Conservation (phyloP, 192 early-diverging fungal species). For the Mortierella claussenii region DNA sequence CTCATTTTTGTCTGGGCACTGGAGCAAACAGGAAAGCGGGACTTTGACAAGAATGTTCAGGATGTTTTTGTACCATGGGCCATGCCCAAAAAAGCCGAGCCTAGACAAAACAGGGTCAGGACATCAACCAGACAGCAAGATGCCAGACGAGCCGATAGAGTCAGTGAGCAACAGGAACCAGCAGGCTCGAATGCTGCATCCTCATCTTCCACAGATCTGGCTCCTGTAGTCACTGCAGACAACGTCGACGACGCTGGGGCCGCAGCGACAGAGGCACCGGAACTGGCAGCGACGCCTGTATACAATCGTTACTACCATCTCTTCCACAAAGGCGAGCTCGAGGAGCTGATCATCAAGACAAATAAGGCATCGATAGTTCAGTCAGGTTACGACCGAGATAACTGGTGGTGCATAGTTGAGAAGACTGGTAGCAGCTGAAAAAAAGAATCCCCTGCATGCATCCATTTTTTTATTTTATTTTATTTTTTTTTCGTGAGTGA, state of each 20-base stretch:
- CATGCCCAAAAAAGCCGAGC: conserved; percentile 63
- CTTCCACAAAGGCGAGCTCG: conserved; percentile 88
- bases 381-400: conserved; percentile 95
- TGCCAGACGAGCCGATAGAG: conserved; percentile 61
- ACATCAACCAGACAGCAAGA: conserved; percentile 35
- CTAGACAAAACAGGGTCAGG: conserved; percentile 30
- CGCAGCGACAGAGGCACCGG: neutral
- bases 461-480: no score
- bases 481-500: neutral
- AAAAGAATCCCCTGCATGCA: no score
- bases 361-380: conserved; percentile 66
- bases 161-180: conserved; percentile 1
- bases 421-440: no score
- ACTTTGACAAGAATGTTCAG: conserved; percentile 81
- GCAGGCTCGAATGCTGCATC: neutral
- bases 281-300: conserved; percentile 13
- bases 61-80: conserved; percentile 97
- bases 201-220: neutral
- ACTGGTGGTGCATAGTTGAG: conserved; percentile 88
- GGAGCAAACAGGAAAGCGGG: conserved; percentile 85
- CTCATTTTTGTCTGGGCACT: conserved; percentile 97
- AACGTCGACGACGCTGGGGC: neutral
- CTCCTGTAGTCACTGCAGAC: neutral
- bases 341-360: conserved; percentile 67
- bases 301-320: conserved; percentile 88